phyloP scores from a whole-genome alignment of 2,329 filamentous ascomycete species.

The Drechslerella coelobrocha region DNA sequence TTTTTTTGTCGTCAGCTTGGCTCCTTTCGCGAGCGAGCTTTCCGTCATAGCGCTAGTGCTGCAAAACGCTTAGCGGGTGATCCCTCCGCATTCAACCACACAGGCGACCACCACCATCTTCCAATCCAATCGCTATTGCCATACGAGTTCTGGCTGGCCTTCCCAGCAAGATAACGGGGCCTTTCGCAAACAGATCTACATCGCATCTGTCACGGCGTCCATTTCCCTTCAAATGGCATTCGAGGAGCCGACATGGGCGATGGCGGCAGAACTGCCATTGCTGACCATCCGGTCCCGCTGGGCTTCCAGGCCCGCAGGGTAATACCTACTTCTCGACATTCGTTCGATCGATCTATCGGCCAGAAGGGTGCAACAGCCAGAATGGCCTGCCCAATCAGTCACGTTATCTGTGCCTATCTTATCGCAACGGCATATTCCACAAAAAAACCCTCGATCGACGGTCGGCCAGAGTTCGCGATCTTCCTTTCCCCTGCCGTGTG shows the following conservation, averaged over 20 bases:
- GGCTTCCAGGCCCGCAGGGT: not conserved
- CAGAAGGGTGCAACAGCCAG: not conserved
- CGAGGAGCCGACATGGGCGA: constrained; percentile 16
- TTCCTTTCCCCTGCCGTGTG: constrained; percentile 37
- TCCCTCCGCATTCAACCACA: constrained; percentile 38
- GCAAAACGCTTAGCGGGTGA: constrained; percentile 43
- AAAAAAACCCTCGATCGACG: constrained; percentile 18
- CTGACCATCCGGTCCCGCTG: not conserved
- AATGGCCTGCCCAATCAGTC: not conserved
- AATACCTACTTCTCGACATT: too few relatives aligned
- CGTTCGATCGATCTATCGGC: not conserved
- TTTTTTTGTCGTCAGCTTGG: constrained; percentile 38
- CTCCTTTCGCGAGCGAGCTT: constrained; percentile 32
- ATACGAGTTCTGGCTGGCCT: too few relatives aligned
- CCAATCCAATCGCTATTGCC: constrained; percentile 20
- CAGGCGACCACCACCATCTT: constrained; percentile 14
- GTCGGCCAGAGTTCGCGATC: constrained; percentile 30
- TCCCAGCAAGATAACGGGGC: constrained; percentile 8
- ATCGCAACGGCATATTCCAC: not conserved
- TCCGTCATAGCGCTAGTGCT: constrained; percentile 44
- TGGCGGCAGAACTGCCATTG: constrained; percentile 17
- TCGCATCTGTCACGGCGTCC: constrained; percentile 1
- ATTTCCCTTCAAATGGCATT: not conserved
- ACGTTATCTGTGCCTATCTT: not conserved
- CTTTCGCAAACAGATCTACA: constrained; percentile 15